phyloP scores from a whole-genome alignment of 2,329 filamentous ascomycete species.

The Fusarium irregulare region DNA sequence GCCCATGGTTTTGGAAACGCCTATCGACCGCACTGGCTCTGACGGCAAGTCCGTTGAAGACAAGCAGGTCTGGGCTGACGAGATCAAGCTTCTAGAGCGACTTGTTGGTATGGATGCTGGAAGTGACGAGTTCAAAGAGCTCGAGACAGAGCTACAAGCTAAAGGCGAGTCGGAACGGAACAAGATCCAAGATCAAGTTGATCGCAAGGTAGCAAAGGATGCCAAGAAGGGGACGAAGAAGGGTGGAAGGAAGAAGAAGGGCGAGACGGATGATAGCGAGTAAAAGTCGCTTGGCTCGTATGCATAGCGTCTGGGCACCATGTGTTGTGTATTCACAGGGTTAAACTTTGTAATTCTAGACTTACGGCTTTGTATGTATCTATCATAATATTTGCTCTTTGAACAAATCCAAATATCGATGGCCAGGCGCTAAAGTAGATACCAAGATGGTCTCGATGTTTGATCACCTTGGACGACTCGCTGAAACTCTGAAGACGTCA shows the following conservation, averaged over 20 bases:
- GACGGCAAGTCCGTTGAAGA: conserved; percentile 79
- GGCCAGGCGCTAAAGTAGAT: neutral
- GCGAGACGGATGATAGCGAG: conserved; percentile 50
- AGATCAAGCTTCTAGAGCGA: conserved; percentile 94
- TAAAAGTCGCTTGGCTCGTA: conserved; percentile 11
- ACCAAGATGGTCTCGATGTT: neutral
- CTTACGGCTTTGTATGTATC: neutral
- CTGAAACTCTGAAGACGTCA: neutral
- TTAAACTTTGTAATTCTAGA: neutral
- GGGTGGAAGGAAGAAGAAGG: conserved; percentile 53
- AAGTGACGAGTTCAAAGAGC: conserved; percentile 73
- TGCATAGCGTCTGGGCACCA: neutral
- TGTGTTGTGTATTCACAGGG: neutral
- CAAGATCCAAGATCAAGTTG: conserved; percentile 81
- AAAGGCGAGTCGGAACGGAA: conserved; percentile 77
- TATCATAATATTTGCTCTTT: neutral
- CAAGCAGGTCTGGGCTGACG: conserved; percentile 85
- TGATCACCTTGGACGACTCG: neutral
- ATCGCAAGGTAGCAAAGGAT: conserved; percentile 75
- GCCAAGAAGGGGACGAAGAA: conserved; percentile 51
- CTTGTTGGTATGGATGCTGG: conserved; percentile 86
- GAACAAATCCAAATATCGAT: neutral
- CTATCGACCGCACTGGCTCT: conserved; percentile 77
- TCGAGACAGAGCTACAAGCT: conserved; percentile 74
- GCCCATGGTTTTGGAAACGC: conserved; percentile 97